Percentiles rank a stretch among this genome's conserved stretches.
These are phyloP conservation scores for Parathielavia appendiculata DNA, from an alignment of 495 filamentous ascomycete genomes.

Conservation along the genomic window DNA sequence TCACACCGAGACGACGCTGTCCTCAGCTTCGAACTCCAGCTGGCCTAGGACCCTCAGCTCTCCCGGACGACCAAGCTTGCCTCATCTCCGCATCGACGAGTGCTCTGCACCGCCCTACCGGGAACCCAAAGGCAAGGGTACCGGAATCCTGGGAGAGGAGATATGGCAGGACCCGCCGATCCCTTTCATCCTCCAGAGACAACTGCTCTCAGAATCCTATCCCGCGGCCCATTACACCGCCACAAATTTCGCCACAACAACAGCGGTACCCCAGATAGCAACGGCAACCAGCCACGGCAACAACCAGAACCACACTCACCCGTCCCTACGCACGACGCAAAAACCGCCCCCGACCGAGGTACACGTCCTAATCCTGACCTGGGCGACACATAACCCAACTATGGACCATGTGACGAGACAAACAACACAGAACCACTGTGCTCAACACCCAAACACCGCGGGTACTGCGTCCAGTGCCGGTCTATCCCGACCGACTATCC, in stretches of 20 bases:
- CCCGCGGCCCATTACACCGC: background rate
- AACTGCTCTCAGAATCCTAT: background rate
- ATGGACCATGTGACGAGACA: background rate
- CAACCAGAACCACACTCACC: constrained; percentile 1
- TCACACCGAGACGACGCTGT: constrained; percentile 21
- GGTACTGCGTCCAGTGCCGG: constrained; percentile 28
- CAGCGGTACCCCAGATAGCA: background rate
- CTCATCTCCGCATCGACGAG: background rate
- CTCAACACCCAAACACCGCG: constrained; percentile 22
- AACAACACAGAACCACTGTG: constrained; percentile 21
- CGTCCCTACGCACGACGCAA: background rate
- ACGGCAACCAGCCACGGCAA: background rate
- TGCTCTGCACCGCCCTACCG: background rate
- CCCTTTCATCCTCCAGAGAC: background rate
- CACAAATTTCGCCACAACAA: background rate
- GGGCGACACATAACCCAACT: constrained; percentile 15
- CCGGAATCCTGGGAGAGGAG: background rate
- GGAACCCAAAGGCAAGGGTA: background rate
- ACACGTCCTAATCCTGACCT: constrained; percentile 26
- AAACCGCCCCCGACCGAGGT: constrained; percentile 21
- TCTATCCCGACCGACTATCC: constrained; percentile 24
- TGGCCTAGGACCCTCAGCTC: constrained; percentile 15
- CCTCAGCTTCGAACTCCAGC: constrained; percentile 20
- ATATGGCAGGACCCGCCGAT: background rate
- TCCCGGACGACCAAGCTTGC: background rate